phyloP scores from a whole-genome alignment of 805 yeast genomes.

The Metschnikowia orientalis region DNA sequence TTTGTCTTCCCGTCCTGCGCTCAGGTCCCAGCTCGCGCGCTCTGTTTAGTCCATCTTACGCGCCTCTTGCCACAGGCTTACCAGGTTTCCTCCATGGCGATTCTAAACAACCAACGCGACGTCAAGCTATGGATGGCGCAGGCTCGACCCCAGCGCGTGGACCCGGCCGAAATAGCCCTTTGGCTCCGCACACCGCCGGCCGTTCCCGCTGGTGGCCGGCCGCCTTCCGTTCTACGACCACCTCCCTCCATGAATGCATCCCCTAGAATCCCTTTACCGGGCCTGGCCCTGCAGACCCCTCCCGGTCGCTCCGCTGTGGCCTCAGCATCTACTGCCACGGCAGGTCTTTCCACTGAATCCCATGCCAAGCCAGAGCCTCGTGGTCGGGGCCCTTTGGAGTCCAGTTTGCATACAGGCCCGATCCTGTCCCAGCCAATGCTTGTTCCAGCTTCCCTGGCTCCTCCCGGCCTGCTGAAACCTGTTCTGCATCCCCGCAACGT shows the following conservation, averaged over 20 bases:
- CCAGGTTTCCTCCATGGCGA: slow-evolving; percentile 11
- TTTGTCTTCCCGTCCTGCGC: background rate
- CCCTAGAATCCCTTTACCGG: no score
- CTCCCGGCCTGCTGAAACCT: no score
- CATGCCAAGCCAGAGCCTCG: background rate
- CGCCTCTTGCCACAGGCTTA: background rate
- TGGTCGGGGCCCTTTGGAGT: no score
- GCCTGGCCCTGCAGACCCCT: no score
- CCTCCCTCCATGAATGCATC: no score
- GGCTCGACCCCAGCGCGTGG: slow-evolving; percentile 12
- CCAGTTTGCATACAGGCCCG: no score
- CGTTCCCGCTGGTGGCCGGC: background rate
- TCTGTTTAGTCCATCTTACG: background rate
- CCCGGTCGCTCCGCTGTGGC: no score
- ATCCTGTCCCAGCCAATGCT: no score
- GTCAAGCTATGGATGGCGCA: slow-evolving; percentile 15
- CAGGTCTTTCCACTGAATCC: background rate
- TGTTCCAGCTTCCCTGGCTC: no score
- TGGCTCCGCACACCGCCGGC: background rate
- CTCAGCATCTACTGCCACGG: no score
- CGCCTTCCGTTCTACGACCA: background rate
- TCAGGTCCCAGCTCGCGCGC: background rate
- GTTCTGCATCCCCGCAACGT: no score
- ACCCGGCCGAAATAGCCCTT: slow-evolving; percentile 10
- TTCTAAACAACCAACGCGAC: slow-evolving; percentile 17